phyloP scores from a whole-genome alignment of 2,329 filamentous ascomycete genomes.

The Aspergillus quadrilineatus region DNA sequence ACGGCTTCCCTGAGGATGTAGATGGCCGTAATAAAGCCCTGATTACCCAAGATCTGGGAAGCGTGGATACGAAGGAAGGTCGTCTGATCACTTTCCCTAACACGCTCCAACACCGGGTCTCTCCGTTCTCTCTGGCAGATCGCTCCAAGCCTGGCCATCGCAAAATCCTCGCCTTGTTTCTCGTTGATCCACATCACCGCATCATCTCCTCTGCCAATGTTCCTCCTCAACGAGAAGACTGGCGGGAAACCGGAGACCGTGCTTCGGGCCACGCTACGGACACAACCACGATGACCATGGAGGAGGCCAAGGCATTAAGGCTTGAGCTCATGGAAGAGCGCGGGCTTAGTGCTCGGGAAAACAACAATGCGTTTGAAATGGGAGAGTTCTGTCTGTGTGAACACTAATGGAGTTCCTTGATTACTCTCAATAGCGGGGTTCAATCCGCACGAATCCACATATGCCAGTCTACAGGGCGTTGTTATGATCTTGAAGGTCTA shows the following conservation, averaged over 20 bases:
- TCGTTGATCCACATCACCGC: slow-evolving; percentile 12
- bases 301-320: not conserved
- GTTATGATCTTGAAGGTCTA: too few relatives aligned
- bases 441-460: too few relatives aligned
- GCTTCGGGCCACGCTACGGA: not conserved
- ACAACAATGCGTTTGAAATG: not conserved
- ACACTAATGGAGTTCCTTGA: not conserved
- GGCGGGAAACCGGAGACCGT: not conserved
- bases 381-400: not conserved
- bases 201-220: slow-evolving; percentile 14
- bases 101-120: slow-evolving; percentile 2
- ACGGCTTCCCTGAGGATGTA: slow-evolving; percentile 3
- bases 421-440: not conserved
- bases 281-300: not conserved
- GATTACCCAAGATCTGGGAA: slow-evolving; percentile 16
- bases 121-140: slow-evolving; percentile 7
- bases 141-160: slow-evolving; percentile 1
- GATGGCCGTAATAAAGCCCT: slow-evolving; percentile 13
- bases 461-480: too few relatives aligned
- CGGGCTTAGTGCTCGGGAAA: not conserved
- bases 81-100: slow-evolving; percentile 13
- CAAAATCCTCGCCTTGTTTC: slow-evolving; percentile 6
- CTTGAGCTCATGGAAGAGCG: not conserved
- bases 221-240: slow-evolving; percentile 12
- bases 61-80: slow-evolving; percentile 1